Percentiles rank a stretch among this genome's conserved stretches.
These are phyloP conservation scores for Pythium periplocum DNA, from an alignment of 352 stramenopile genomes.

Conservation along the genomic window DNA sequence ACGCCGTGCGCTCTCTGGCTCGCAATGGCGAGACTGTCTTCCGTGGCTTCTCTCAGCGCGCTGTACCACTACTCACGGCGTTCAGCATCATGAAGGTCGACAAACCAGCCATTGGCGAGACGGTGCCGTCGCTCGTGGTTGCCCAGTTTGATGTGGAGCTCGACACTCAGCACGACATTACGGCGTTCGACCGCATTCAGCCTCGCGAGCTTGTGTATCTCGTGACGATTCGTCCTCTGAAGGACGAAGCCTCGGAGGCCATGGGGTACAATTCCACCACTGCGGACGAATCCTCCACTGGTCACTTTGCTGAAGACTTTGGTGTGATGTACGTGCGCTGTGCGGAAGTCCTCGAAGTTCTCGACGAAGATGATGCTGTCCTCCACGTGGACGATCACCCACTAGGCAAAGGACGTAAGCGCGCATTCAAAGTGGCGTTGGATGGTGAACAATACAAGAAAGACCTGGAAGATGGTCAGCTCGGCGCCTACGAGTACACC, in stretches of 20 bases:
- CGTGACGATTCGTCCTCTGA: conserved; percentile 65
- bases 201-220: conserved; percentile 95
- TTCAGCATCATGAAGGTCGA: conserved; percentile 78
- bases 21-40: conserved; percentile 46
- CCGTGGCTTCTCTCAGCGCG: conserved; percentile 40
- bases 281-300: conserved; percentile 21
- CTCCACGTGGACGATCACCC: conserved; percentile 28
- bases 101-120: conserved; percentile 89
- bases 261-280: conserved; percentile 37
- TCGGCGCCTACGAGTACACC: conserved; percentile 82
- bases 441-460: conserved; percentile 93
- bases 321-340: conserved; percentile 81
- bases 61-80: conserved; percentile 28
- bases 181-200: conserved; percentile 85
- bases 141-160: conserved; percentile 88
- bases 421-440: conserved; percentile 88
- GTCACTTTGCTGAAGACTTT: conserved; percentile 79
- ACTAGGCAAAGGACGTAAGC: conserved; percentile 49
- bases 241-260: conserved; percentile 60
- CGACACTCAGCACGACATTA: conserved; percentile 33
- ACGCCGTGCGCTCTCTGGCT: conserved; percentile 37
- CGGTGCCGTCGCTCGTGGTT: conserved; percentile 71
- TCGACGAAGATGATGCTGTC: conserved; percentile 64
- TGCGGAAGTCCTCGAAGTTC: conserved; percentile 75
- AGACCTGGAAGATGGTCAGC: conserved; percentile 63